Base-by-base conservation (phyloP, 2,329 filamentous ascomycete species). In the Cryoendolithus antarcticus region DNA sequence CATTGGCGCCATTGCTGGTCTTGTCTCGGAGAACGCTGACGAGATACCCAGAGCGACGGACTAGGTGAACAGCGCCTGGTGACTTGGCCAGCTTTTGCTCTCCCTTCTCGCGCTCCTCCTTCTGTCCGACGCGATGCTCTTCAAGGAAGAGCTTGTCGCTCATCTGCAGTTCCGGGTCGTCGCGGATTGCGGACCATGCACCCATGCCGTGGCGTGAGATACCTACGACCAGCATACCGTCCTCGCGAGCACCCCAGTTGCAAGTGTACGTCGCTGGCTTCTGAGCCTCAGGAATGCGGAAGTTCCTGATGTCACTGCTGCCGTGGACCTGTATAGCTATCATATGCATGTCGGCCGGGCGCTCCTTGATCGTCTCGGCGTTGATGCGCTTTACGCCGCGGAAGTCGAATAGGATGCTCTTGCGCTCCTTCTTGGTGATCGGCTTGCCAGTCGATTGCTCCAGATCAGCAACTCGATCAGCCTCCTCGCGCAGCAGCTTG, bases 41-140 rank as follows among this genome's bases (percentile, higher is more conserved):
- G 9, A 98, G 73, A 56, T 98, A 98, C 55, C 96, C 91, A 7
- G 89, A 84, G 43, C 91, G 82, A 35, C 91, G 85, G 39, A 96
- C 89, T 33, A 98, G 77, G 58, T 98, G 91, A 21, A 98, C 91
- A 13, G 91, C 89, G n/a, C 91, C 91, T 3, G 91, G 91, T 2
- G 89, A 93, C 54, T 93, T 93, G 29, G 84, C 83, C 11, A 71
- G 70, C 52, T 77, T 77, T 46, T 75, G 65, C 13, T 83, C 80
- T 10, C 67, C 75, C 53, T 86, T 85, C 54, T 71, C 82, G 29
- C 91, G 81, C 60, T 95, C 86, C 53, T 91, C 88, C 59, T 96
- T 96, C 65, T 93, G 91, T 60, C 93, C 91, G 11, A 96, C 89
- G n/a, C 89, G 82, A 59, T 96, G 88, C 61, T 98, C 93, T 58